Evolutionary conservation across 2,329 filamentous ascomycete species (phyloP).

Genomic region (Colletotrichum liaoningense): DNA sequence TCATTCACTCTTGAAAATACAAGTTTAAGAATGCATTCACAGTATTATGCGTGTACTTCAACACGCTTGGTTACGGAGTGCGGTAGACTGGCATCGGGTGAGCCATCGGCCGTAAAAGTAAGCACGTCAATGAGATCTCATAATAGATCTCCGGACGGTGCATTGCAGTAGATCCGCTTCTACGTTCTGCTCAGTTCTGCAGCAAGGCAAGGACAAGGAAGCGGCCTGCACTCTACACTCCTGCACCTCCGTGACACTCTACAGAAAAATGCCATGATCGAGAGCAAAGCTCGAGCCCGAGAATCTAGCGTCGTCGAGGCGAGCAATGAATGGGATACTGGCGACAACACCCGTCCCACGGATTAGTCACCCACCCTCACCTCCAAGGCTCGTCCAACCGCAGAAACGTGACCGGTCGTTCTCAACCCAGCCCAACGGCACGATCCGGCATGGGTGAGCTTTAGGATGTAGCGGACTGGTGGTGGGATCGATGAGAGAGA

Average conservation of each 20-base stretch:
- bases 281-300: not conserved
- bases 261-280: not conserved
- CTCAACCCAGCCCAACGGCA: constrained; percentile 15
- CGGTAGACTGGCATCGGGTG: too few relatives aligned
- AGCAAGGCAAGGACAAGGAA: not conserved
- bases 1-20: too few relatives aligned
- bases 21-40: not conserved
- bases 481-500: not conserved
- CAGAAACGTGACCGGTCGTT: not conserved
- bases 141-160: not conserved
- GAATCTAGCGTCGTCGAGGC: too few relatives aligned
- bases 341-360: not conserved
- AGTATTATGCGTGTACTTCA: not conserved
- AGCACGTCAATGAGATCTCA: not conserved
- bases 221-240: not conserved
- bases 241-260: not conserved
- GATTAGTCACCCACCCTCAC: constrained; percentile 16
- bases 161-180: not conserved
- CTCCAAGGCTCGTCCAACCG: not conserved
- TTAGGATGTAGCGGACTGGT: not conserved
- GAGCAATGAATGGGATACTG: not conserved
- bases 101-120: too few relatives aligned
- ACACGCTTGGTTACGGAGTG: not conserved
- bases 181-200: not conserved
- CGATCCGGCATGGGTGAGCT: not conserved